phyloP scores from a whole-genome alignment of 176 grass and related monocot species.

The Juncus effusus region DNA sequence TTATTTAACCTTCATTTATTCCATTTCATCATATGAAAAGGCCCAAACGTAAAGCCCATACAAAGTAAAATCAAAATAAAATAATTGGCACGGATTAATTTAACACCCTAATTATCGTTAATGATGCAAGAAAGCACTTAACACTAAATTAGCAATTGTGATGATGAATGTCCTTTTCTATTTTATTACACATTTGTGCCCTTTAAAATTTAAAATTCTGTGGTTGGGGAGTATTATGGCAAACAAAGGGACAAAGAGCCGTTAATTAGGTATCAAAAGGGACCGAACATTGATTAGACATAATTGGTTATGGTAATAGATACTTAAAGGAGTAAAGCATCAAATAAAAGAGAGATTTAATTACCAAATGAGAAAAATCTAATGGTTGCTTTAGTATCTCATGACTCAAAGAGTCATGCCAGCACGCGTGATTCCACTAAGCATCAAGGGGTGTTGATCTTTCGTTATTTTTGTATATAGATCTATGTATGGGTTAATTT shows the following conservation, averaged over 20 bases:
- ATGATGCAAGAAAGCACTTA: too few species aligned
- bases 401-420: neutral
- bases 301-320: conserved; percentile 11
- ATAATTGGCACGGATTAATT: too few species aligned
- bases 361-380: neutral
- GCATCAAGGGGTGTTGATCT: neutral
- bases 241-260: conserved; percentile 18
- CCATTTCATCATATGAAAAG: too few species aligned
- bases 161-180: too few species aligned
- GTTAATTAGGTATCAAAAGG: conserved; percentile 5
- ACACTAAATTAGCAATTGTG: too few species aligned
- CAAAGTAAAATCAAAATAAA: too few species aligned
- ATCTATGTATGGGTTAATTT: neutral
- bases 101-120: too few species aligned
- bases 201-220: too few species aligned
- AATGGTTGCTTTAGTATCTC: neutral
- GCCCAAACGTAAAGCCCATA: too few species aligned
- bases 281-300: conserved; percentile 5
- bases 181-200: too few species aligned
- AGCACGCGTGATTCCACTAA: neutral
- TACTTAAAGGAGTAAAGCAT: conserved; percentile 19
- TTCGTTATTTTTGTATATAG: neutral
- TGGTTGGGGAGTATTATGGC: neutral
- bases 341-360: neutral
- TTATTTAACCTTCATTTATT: too few species aligned